A percentile compares a stretch with the other conserved stretches of the same genome.
Evolutionary conservation across 2,329 filamentous ascomycete species (phyloP).

Genomic region (Escovopsis weberi): DNA sequence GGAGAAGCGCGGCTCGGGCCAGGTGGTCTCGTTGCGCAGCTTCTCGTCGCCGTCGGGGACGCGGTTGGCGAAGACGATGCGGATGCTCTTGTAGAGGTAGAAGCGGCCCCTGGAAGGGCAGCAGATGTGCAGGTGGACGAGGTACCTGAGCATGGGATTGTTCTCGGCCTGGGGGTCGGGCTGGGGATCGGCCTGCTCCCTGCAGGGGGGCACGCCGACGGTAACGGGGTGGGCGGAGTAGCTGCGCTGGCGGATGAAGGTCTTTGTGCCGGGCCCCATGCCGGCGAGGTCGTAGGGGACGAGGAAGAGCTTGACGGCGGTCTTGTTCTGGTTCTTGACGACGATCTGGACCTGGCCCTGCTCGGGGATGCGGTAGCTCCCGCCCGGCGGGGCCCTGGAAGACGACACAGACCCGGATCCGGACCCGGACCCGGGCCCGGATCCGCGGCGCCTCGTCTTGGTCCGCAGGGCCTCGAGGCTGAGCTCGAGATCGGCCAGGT

Average conservation of each 20-base stretch:
- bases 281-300: slow-evolving; percentile 84
- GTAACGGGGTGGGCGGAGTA: slow-evolving; percentile 81
- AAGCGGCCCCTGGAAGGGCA: slow-evolving; percentile 69
- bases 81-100: slow-evolving; percentile 81
- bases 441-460: slow-evolving; percentile 28
- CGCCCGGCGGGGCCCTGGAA: slow-evolving; percentile 55
- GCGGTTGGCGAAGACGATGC: slow-evolving; percentile 91
- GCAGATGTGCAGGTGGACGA: slow-evolving; percentile 89
- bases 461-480: slow-evolving; percentile 14
- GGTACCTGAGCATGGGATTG: slow-evolving; percentile 62
- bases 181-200: slow-evolving; percentile 9
- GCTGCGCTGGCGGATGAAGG: slow-evolving; percentile 85
- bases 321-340: slow-evolving; percentile 97
- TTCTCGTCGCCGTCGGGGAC: slow-evolving; percentile 93
- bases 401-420: slow-evolving; percentile 6
- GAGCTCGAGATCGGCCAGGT: slow-evolving; percentile 16
- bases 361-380: slow-evolving; percentile 85
- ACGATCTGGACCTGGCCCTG: slow-evolving; percentile 92
- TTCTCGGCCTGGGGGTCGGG: slow-evolving; percentile 25
- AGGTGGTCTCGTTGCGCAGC: slow-evolving; percentile 75
- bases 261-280: slow-evolving; percentile 91
- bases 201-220: slow-evolving; percentile 37
- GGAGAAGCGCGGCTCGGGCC: slow-evolving; percentile 76
- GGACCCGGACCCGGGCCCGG: too few relatives aligned
- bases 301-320: slow-evolving; percentile 88